These are phyloP conservation scores for Cucumis sativus DNA, from an alignment of 306 rosid genomes.

Conservation along the genomic window Cucumber_9930_V3 NC_026656.2:2532501-2533000, in stretches of 20 bases:
- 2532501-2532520: conserved; percentile 5
- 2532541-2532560: conserved; percentile 9
- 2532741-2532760: conserved; percentile 10
- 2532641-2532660: not conserved
- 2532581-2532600: not conserved
- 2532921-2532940: not conserved
- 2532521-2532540: not conserved
- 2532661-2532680: conserved; percentile 1
- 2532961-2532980: not conserved
- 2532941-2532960: not conserved
- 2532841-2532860: conserved; percentile 16
- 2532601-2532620: not conserved
- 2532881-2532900: not conserved
- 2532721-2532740: conserved; percentile 10
- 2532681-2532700: conserved; percentile 19
- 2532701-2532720: conserved; percentile 17
- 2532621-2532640: not conserved
- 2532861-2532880: conserved; percentile 3
- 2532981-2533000: not conserved
- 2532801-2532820: conserved; percentile 31
- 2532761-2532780: conserved; percentile 15
- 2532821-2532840: conserved; percentile 41
- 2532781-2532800: conserved; percentile 28
- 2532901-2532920: not conserved
- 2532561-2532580: not conserved